Evolutionary conservation across 1,139 yeast genomes (phyloP).

Genomic region (Yamadazyma dushanensis): DNA sequence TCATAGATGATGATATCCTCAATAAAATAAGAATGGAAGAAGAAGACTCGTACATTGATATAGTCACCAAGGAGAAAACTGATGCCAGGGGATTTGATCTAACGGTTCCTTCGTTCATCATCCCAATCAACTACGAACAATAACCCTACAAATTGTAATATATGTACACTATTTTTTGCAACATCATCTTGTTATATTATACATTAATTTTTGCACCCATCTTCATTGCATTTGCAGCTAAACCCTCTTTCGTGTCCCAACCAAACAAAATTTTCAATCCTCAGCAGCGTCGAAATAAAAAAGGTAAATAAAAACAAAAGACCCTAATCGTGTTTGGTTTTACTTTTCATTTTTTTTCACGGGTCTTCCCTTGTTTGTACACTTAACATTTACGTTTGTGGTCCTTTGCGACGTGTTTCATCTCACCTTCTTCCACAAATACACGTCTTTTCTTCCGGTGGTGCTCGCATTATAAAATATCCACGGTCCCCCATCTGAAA

Average conservation of each 20-base stretch:
- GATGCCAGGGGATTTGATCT: conserved; percentile 71
- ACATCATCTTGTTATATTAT: no score
- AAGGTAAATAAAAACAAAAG: conserved; percentile 4
- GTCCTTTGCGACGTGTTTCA: neutral
- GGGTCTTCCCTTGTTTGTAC: neutral
- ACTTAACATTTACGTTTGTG: neutral
- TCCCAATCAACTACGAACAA: conserved; percentile 40
- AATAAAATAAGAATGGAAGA: conserved; percentile 62
- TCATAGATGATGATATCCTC: conserved; percentile 64
- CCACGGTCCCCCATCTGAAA: no score
- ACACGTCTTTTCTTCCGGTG: no score
- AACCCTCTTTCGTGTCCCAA: neutral
- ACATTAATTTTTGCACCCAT: no score
- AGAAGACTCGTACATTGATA: conserved; percentile 71
- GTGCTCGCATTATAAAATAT: no score
- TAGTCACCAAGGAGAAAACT: conserved; percentile 55
- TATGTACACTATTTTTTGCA: no score
- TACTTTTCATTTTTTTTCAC: neutral
- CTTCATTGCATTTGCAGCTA: neutral
- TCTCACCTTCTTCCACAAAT: no score
- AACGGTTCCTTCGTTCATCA: conserved; percentile 40
- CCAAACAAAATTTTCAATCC: conserved; percentile 1
- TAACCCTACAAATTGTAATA: no score
- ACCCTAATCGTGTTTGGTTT: conserved; percentile 2
- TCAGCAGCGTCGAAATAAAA: conserved; percentile 2